These are phyloP conservation scores for Neofusicoccum ribis DNA, from an alignment of 2,329 filamentous ascomycete species.

Conservation along the genomic window DNA sequence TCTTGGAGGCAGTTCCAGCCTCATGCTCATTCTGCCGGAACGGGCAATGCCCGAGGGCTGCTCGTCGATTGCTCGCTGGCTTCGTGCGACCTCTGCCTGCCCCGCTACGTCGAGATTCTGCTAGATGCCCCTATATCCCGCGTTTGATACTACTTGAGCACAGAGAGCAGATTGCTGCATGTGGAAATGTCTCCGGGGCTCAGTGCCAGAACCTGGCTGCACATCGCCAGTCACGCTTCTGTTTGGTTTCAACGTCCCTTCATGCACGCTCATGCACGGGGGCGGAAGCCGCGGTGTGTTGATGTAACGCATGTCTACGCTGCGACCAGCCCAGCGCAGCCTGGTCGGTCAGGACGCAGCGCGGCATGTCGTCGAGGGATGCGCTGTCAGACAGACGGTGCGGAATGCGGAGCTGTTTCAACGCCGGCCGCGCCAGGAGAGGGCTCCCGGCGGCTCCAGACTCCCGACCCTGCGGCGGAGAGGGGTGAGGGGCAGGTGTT, in stretches of 20 bases:
- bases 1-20: neutral
- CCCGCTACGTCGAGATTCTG: neutral
- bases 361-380: neutral
- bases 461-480: neutral
- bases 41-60: no score
- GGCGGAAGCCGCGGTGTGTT: neutral
- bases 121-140: neutral
- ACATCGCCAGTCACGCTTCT: neutral
- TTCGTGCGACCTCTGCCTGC: neutral
- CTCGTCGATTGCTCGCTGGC: neutral
- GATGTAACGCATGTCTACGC: neutral
- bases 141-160: neutral
- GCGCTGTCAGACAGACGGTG: constrained; percentile 7
- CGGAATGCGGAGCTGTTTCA: constrained; percentile 17
- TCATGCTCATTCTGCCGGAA: no score
- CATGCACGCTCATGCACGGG: neutral
- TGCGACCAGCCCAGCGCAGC: neutral
- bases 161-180: neutral
- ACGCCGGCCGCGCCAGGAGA: neutral
- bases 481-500: neutral
- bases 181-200: neutral
- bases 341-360: neutral
- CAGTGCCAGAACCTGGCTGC: neutral
- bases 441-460: neutral
- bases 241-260: neutral